These are phyloP conservation scores for Clohesyomyces aquaticus DNA, from an alignment of 495 filamentous ascomycete species.

Conservation along the genomic window DNA sequence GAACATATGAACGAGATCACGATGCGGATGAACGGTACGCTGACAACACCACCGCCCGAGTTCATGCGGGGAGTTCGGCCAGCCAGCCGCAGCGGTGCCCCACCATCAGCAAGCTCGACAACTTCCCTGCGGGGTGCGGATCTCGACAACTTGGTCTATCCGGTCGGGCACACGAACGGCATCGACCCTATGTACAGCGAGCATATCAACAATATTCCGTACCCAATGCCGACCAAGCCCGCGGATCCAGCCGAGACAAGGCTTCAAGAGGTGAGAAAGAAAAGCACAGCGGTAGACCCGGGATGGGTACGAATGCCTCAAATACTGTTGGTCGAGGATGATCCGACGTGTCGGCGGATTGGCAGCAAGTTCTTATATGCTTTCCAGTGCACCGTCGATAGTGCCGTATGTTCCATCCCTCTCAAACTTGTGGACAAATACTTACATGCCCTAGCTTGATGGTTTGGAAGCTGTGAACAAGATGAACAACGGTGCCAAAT, in stretches of 20 bases:
- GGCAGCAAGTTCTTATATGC: constrained; percentile 91
- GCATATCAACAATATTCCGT: constrained; percentile 91
- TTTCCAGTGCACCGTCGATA: constrained; percentile 84
- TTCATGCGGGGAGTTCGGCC: constrained; percentile 43
- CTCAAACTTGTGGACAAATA: neutral
- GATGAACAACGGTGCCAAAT: constrained; percentile 77
- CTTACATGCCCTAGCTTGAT: constrained; percentile 65
- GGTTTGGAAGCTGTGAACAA: constrained; percentile 93
- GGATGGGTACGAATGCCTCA: constrained; percentile 81
- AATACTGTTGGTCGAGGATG: constrained; percentile 93
- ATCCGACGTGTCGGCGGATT: constrained; percentile 90
- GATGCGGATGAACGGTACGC: constrained; percentile 56
- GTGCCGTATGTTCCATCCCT: constrained; percentile 67
- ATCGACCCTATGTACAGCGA: constrained; percentile 95
- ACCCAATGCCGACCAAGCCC: constrained; percentile 67
- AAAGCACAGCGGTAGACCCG: constrained; percentile 70
- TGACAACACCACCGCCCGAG: constrained; percentile 51
- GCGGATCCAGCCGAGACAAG: constrained; percentile 54
- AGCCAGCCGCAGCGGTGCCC: constrained; percentile 46
- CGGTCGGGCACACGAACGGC: constrained; percentile 82
- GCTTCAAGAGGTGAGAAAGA: constrained; percentile 64
- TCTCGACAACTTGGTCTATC: constrained; percentile 83
- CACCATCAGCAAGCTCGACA: constrained; percentile 57
- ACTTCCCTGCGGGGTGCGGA: constrained; percentile 62
- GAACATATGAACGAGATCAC: constrained; percentile 77